Conservation (phyloP, 805 yeast genomes). For the Yarrowia sp. region DNA sequence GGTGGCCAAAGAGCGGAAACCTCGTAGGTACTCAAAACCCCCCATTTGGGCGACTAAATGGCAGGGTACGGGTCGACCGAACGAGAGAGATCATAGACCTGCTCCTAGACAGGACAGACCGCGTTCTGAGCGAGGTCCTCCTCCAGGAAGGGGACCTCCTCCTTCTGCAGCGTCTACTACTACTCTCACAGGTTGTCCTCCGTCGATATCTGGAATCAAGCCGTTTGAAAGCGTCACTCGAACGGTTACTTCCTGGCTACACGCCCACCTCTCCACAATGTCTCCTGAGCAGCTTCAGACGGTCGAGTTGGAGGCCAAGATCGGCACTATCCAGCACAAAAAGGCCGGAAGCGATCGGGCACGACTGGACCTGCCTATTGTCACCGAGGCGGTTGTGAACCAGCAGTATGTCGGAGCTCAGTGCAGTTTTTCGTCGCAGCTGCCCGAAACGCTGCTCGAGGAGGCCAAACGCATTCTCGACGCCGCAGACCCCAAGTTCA, state of each 20-base stretch:
- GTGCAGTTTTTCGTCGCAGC: conserved; percentile 47
- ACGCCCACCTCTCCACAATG: conserved; percentile 66
- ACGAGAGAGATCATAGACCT: conserved; percentile 2
- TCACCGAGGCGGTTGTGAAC: conserved; percentile 49
- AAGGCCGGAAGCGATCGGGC: conserved; percentile 46
- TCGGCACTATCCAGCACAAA: conserved; percentile 48
- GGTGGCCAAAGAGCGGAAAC: conserved; percentile 52
- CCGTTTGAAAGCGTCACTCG: conserved; percentile 84
- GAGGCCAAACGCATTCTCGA: conserved; percentile 31
- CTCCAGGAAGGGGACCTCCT: background rate
- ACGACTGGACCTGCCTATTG: conserved; percentile 45
- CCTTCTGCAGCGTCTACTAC: background rate
- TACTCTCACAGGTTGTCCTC: conserved; percentile 51
- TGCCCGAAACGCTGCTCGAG: conserved; percentile 42
- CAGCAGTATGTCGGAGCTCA: conserved; percentile 45
- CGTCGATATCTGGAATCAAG: conserved; percentile 73
- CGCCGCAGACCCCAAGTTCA: conserved; percentile 28
- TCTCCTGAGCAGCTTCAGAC: conserved; percentile 43
- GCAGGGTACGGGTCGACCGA: conserved; percentile 54
- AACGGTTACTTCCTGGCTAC: conserved; percentile 86
- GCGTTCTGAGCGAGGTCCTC: background rate
- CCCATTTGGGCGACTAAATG: conserved; percentile 89
- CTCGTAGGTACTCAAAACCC: conserved; percentile 65
- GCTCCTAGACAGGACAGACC: no score
- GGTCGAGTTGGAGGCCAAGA: conserved; percentile 57